Base-by-base conservation (phyloP, 225 moss, liverwort and hornwort genomes). In the Pleurozium schreberi region DNA sequence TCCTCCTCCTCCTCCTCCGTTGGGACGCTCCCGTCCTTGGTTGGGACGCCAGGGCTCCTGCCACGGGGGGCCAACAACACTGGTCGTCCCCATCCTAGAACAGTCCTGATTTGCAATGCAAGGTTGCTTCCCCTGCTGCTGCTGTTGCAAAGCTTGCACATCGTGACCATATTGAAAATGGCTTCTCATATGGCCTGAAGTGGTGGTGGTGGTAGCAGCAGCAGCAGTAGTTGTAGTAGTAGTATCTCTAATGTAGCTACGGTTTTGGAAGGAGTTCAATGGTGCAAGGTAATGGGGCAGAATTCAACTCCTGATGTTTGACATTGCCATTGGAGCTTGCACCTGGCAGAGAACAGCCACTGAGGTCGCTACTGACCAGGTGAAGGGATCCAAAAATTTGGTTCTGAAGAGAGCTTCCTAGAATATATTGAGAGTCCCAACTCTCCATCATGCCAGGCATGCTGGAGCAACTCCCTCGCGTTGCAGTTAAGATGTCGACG, bases 401-500 rank as follows among this genome's bases (percentile, higher is more conserved):
- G 94, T 93, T 91, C 93, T 94, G 94, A 94, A 94, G 94, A 91
- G 94, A 94, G 93, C 94, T 91, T 89, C 93, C 93, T 90, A 84
- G 43, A 85, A 88, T 66, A 75, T 76, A 65, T 65, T 87, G 90
- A 92, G 89, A 89, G 91, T 91, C 85, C 81, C 88, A 91, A 66
- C 63, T 86, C 60, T 94, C 91, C 73, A 90, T 89, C 93, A 87
- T 82, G 58, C 73, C 42, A 2, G 77, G 82, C 89, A 89, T 93
- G 90, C 92, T 88, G 69, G 91, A 62, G 61, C 38, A 84, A 70
- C 84, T 88, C 88, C 91, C 91, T 47, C 73, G 76, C 45, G 76
- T 75, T 49, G 90, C 66, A 26, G 82, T 62, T 45, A 88, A 71
- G 65, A 91, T 83, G 64, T 87, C 91, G 86, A 91, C 93, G 91